Evolutionary conservation across 176 grass and related monocot species (phyloP), one percentile per base, ranked within the genome.

Genomic region (Juncus inflexus): DNA sequence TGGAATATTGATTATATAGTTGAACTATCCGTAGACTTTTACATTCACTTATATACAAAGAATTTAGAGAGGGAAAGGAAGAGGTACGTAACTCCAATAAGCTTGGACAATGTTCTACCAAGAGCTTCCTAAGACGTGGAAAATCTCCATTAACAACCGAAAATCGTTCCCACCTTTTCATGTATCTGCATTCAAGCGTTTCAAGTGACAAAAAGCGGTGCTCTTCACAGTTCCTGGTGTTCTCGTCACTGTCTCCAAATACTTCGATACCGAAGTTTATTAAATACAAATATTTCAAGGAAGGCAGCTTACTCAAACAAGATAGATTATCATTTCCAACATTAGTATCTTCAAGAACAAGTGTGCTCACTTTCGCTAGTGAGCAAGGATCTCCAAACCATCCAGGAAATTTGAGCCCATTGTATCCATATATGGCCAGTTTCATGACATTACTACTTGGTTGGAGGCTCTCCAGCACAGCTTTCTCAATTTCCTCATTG

Each of bases 121-220:
- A 60, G 57, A 60, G 57, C 57, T 60, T 60, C 28, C 28, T 60
- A 60, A 60, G 57, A 35, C 57, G 28, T 60, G 57, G 57, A 15
- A 60, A 60, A 35, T n/a, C 57, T 60, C 57, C 57, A 35, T 60
- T 28, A 35, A 60, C n/a, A 60, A 60, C 14, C 8, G 8, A 35
- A 60, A 60, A 60, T 28, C 14, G 1, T 35, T 60, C 12, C 57
- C 57, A 60, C n/a, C 19, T 60, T 14, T 60, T 35, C 57, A 60
- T 60, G 57, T 14, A 60, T 60, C 57, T 60, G 14, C n/a, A 15
- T 60, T 60, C 14, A 60, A 60, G 57, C 8, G 57, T 60, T 60
- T 60, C 57, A 60, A 60, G 57, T 16, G 57, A 60, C n/a, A 14
- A 14, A 35, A 60, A 60, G 8, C 14, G n/a, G 57, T 4, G n/a